A percentile compares a stretch with the other conserved stretches of the same genome.
These are phyloP conservation scores for Aspergillus sp. DNA, from an alignment of 2,329 filamentous ascomycete species.

Conservation along the genomic window DNA sequence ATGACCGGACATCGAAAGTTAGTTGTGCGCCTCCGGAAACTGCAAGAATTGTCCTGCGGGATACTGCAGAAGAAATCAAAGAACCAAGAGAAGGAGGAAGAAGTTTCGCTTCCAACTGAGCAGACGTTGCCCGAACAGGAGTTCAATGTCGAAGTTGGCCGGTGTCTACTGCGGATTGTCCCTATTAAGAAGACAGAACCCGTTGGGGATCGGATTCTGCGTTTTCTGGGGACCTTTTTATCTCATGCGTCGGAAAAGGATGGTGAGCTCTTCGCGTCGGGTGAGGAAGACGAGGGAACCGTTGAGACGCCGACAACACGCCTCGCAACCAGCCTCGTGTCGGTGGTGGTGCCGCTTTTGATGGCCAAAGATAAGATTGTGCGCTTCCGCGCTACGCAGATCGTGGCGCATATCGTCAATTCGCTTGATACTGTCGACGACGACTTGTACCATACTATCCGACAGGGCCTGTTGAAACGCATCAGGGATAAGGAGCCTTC, in stretches of 20 bases:
- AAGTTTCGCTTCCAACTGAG: slow-evolving; percentile 38
- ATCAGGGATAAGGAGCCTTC: slow-evolving; percentile 91
- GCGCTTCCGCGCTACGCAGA: slow-evolving; percentile 79
- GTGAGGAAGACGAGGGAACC: slow-evolving; percentile 59
- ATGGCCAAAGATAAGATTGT: slow-evolving; percentile 86
- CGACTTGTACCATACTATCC: slow-evolving; percentile 74
- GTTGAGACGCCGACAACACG: slow-evolving; percentile 80
- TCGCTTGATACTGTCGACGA: slow-evolving; percentile 87
- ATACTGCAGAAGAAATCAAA: slow-evolving; percentile 39
- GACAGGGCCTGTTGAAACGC: slow-evolving; percentile 70
- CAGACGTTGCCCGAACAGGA: slow-evolving; percentile 73
- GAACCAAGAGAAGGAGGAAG: slow-evolving; percentile 43
- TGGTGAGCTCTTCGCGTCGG: slow-evolving; percentile 54
- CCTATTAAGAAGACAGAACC: slow-evolving; percentile 85
- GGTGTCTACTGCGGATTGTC: slow-evolving; percentile 75
- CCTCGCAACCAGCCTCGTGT: slow-evolving; percentile 66
- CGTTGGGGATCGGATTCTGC: slow-evolving; percentile 74
- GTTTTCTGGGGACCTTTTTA: slow-evolving; percentile 82
- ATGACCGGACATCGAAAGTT: slow-evolving; percentile 86
- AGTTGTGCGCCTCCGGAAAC: slow-evolving; percentile 75
- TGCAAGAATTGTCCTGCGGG: slow-evolving; percentile 73
- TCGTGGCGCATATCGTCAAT: slow-evolving; percentile 86
- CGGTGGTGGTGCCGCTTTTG: slow-evolving; percentile 65
- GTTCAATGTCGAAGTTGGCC: slow-evolving; percentile 77
- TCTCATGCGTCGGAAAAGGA: slow-evolving; percentile 60